Evolutionary conservation across 768 basidiomycete genomes (phyloP).

Genomic region (Podaxis sp.): DNA sequence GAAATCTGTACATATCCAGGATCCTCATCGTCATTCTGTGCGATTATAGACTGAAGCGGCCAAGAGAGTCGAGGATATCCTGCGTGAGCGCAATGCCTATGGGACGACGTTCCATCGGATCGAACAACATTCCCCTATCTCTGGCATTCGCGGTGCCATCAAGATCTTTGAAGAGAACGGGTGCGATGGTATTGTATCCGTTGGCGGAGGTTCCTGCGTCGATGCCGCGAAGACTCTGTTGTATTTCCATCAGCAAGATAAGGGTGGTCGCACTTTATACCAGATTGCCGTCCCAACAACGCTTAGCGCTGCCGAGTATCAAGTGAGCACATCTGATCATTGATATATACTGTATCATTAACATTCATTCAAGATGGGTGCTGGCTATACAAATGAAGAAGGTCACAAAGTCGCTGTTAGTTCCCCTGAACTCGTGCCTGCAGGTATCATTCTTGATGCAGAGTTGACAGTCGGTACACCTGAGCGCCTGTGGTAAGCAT

Average conservation of each 20-base stretch:
- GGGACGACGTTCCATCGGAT: slow-evolving; percentile 73
- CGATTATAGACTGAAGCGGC: slow-evolving; percentile 61
- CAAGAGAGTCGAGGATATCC: slow-evolving; percentile 50
- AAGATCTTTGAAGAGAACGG: slow-evolving; percentile 52
- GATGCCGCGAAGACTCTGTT: slow-evolving; percentile 77
- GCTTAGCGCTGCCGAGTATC: slow-evolving; percentile 76
- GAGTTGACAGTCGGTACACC: slow-evolving; percentile 74
- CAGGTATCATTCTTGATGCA: slow-evolving; percentile 76
- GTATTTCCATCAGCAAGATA: slow-evolving; percentile 58
- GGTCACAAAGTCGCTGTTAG: slow-evolving; percentile 63
- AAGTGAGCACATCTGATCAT: slow-evolving; percentile 36
- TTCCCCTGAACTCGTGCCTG: slow-evolving; percentile 60
- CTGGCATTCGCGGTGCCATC: slow-evolving; percentile 59
- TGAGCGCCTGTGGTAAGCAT: slow-evolving; percentile 66
- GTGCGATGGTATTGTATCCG: slow-evolving; percentile 68
- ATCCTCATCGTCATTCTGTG: not conserved
- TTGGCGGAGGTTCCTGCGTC: slow-evolving; percentile 81
- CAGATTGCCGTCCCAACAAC: slow-evolving; percentile 86
- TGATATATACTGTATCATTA: not conserved
- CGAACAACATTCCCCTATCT: slow-evolving; percentile 70
- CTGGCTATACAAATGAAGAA: slow-evolving; percentile 70
- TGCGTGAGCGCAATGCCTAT: slow-evolving; percentile 58
- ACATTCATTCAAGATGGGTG: slow-evolving; percentile 45
- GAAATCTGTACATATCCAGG: not conserved
- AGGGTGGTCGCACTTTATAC: slow-evolving; percentile 47